phyloP scores from a whole-genome alignment of 345 rosid species.

The Dovyalis caffra region DNA sequence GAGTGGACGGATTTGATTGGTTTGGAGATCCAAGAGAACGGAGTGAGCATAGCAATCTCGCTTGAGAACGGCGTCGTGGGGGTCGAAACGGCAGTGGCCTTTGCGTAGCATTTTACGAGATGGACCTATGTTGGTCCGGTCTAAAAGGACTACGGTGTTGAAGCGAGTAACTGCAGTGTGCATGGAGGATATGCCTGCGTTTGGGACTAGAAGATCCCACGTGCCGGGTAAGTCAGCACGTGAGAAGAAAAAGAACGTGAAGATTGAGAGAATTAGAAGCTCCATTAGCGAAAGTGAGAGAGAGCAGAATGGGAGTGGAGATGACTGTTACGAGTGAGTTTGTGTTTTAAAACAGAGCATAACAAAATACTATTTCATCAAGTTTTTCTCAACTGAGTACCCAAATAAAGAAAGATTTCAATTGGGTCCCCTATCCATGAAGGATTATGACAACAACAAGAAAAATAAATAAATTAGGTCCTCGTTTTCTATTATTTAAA shows the following conservation, averaged over 20 bases:
- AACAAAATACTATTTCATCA: no score
- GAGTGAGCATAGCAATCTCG: constrained; percentile 75
- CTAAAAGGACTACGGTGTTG: constrained; percentile 87
- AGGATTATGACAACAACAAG: no score
- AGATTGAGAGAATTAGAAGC: constrained; percentile 8
- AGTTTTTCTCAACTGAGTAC: no score
- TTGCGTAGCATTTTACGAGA: constrained; percentile 50
- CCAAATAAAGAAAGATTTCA: no score
- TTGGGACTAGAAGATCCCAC: constrained; percentile 66
- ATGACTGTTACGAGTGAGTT: not conserved
- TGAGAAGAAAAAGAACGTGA: not conserved
- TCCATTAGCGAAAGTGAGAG: constrained; percentile 6
- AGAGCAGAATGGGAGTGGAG: not conserved
- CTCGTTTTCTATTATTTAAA: no score
- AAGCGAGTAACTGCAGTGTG: constrained; percentile 95
- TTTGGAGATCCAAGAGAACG: constrained; percentile 18
- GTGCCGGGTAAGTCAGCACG: constrained; percentile 68
- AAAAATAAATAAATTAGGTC: no score
- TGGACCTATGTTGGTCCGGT: constrained; percentile 86
- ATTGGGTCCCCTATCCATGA: no score
- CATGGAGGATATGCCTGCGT: constrained; percentile 92
- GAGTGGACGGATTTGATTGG: constrained; percentile 21
- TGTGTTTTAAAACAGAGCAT: no score
- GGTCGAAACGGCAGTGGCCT: constrained; percentile 62
- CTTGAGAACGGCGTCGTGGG: constrained; percentile 44